A percentile compares a stretch with the other conserved stretches of the same genome.
Conservation (phyloP, 2,329 filamentous ascomycete species). For the Pezicula neosporulosa region DNA sequence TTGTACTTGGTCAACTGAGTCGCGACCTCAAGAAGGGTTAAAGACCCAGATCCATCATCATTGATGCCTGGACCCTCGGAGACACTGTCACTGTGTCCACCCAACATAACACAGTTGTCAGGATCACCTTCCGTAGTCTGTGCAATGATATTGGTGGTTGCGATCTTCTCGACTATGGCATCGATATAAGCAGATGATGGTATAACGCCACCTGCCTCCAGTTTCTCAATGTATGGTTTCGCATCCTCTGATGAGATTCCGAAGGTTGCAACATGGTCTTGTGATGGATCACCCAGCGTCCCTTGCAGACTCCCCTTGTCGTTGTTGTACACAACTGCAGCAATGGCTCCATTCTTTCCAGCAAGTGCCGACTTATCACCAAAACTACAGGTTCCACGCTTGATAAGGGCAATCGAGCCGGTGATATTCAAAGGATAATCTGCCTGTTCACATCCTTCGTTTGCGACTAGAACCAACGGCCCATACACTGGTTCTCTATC, state of each 20-base stretch:
- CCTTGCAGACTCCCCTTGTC: slow-evolving; percentile 55
- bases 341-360: slow-evolving; percentile 65
- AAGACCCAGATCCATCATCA: slow-evolving; percentile 34
- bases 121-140: slow-evolving; percentile 57
- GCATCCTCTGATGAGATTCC: slow-evolving; percentile 61
- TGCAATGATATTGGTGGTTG: slow-evolving; percentile 53
- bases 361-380: slow-evolving; percentile 67
- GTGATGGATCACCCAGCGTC: slow-evolving; percentile 61
- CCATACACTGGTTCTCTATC: slow-evolving; percentile 56
- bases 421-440: slow-evolving; percentile 59
- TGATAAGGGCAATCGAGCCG: slow-evolving; percentile 68
- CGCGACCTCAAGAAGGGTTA: slow-evolving; percentile 58
- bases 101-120: slow-evolving; percentile 63
- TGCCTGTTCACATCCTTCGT: slow-evolving; percentile 58
- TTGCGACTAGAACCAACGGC: slow-evolving; percentile 55
- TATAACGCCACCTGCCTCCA: slow-evolving; percentile 47
- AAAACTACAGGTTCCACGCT: slow-evolving; percentile 68
- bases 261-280: slow-evolving; percentile 64
- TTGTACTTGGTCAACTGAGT: slow-evolving; percentile 52
- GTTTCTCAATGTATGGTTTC: slow-evolving; percentile 47
- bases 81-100: slow-evolving; percentile 62
- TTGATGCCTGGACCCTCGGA: slow-evolving; percentile 52
- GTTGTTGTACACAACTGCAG: slow-evolving; percentile 73
- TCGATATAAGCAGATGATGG: slow-evolving; percentile 58
- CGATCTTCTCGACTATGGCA: slow-evolving; percentile 42